phyloP scores from a whole-genome alignment of 257 asterid genomes.

The Solanum dulcamara region DNA sequence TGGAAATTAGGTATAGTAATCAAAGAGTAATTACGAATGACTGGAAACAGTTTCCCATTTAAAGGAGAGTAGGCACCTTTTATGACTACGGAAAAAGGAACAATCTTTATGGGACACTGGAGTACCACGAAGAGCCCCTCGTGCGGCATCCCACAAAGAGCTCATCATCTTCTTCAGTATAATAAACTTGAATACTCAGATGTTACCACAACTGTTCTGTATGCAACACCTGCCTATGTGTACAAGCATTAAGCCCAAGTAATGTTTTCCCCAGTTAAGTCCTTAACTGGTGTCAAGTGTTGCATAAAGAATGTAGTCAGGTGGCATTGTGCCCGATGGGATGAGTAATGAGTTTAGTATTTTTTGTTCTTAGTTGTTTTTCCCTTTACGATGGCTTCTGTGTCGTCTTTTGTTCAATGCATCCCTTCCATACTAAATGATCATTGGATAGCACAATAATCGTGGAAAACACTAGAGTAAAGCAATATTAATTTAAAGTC shows the following conservation, averaged over 20 bases:
- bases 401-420: background rate
- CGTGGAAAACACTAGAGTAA: background rate
- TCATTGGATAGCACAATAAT: background rate
- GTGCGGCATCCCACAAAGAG: background rate
- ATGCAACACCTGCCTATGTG: background rate
- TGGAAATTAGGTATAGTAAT: background rate
- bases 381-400: background rate
- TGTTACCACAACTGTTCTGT: background rate
- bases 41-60: background rate
- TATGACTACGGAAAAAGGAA: background rate
- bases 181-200: background rate
- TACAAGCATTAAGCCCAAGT: background rate
- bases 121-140: background rate
- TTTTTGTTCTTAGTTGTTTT: background rate
- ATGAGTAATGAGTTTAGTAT: background rate
- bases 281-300: background rate
- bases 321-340: background rate
- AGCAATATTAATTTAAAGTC: background rate
- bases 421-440: background rate
- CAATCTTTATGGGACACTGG: background rate
- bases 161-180: background rate
- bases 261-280: background rate
- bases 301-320: no score
- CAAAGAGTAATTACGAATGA: background rate
- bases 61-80: background rate